Evolutionary conservation across 2,329 filamentous ascomycete species (phyloP), one percentile per base, ranked within the genome.

Genomic region (Cercospora sojina): DNA sequence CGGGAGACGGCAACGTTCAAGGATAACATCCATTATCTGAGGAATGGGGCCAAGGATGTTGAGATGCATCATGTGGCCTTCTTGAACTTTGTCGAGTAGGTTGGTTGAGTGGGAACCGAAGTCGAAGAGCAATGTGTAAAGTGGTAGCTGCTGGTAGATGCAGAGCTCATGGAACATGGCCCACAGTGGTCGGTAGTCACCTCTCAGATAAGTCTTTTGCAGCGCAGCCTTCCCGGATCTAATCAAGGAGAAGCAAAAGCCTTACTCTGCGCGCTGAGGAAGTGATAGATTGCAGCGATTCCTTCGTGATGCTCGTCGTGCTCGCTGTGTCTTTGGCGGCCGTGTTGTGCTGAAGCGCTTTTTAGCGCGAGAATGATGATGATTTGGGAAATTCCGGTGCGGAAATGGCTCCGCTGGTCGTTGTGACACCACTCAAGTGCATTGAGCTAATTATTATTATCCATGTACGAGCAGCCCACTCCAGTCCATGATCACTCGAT

Each of bases 31-130:
- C 64, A 66, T 58, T 73, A 78, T 31, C 66, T 86, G 69, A 79
- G 80, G 66, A 77, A 80, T 60, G 81, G 77, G 59, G 72, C 78
- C 23, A 77, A 79, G 70, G 80, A 75, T 49, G 69, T 81, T 67
- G 79, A 81, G 70, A 79, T 84, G 79, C 78, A 77, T 61, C 81
- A 83, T 77, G 79, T 81, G 63, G 77, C 71, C 65, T 80, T 83
- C 62, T 67, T 75, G 69, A 74, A 77, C 63, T 70, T 69, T 60
- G 66, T 70, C 35, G 47, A 60, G 64, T 61, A 65, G 27, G 29
- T 25, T 23, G 57, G n/a, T 13, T 4, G 29, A 53, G 29, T 7
- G 57, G 5, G 13, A 12, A 27, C 55, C 13, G 38, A 13, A 35
- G 20, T 1, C 9, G 47, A 18, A 59, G 57, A 43, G 57, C 4